Evolutionary conservation across 176 grass and related monocot genomes (phyloP).

Genomic region (Dendrocalamus sinicus): DNA sequence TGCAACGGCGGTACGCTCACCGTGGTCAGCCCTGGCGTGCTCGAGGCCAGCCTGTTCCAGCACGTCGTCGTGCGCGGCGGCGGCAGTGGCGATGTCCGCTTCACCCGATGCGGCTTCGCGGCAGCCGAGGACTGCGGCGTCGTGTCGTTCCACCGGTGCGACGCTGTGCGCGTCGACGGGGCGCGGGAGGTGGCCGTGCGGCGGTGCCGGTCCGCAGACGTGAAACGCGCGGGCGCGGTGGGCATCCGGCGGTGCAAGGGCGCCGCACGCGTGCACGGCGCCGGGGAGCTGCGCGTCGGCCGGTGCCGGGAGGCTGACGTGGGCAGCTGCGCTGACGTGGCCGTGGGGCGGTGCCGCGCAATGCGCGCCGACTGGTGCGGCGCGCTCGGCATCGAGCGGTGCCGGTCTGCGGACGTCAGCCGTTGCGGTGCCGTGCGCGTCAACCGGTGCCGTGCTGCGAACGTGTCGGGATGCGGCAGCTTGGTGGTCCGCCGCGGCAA

Average conservation of each 20-base stretch:
- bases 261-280: slow-evolving; percentile 50
- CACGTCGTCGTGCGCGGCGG: slow-evolving; percentile 47
- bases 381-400: slow-evolving; percentile 47
- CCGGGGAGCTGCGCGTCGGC: slow-evolving; percentile 49
- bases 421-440: slow-evolving; percentile 47
- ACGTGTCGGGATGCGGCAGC: slow-evolving; percentile 31
- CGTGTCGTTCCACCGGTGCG: slow-evolving; percentile 51
- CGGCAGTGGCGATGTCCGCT: slow-evolving; percentile 36
- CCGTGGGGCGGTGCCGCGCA: slow-evolving; percentile 42
- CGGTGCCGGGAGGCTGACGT: slow-evolving; percentile 57
- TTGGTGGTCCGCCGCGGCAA: slow-evolving; percentile 25
- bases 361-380: slow-evolving; percentile 65
- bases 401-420: slow-evolving; percentile 55
- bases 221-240: slow-evolving; percentile 53
- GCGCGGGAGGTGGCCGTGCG: slow-evolving; percentile 43
- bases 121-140: slow-evolving; percentile 52
- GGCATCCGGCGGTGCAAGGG: slow-evolving; percentile 54
- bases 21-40: slow-evolving; percentile 49
- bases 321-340: slow-evolving; percentile 50
- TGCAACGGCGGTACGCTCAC: slow-evolving; percentile 48
- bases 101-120: slow-evolving; percentile 53
- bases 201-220: slow-evolving; percentile 53
- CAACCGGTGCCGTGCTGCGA: slow-evolving; percentile 13
- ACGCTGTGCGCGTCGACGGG: slow-evolving; percentile 49
- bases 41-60: slow-evolving; percentile 22